These are phyloP conservation scores for Lactifluus piperatus DNA, from an alignment of 768 basidiomycete species.

Conservation along the genomic window DNA sequence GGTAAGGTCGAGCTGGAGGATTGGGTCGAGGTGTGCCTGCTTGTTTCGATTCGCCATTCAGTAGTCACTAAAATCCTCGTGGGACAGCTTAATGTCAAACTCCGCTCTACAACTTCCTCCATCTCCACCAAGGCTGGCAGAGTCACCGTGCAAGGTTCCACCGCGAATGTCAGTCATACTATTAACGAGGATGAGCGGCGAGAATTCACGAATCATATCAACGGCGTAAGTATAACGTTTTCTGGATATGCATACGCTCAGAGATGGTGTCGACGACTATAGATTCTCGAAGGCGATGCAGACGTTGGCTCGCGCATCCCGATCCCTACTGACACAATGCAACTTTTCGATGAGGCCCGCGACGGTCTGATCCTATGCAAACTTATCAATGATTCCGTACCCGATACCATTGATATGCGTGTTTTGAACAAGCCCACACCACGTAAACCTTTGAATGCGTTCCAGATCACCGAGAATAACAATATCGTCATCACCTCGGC, in stretches of 20 bases:
- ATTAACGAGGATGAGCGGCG: conserved; percentile 94
- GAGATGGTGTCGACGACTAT: conserved; percentile 12
- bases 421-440: conserved; percentile 85
- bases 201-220: conserved; percentile 99
- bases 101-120: conserved; percentile 41
- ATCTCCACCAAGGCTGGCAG: conserved; percentile 66
- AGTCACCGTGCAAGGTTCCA: conserved; percentile 90
- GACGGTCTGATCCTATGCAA: conserved; percentile 96
- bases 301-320: conserved; percentile 79
- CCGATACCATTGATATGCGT: conserved; percentile 97
- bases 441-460: conserved; percentile 86
- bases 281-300: conserved; percentile 88
- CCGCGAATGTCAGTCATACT: conserved; percentile 92
- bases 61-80: neutral
- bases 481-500: conserved; percentile 98
- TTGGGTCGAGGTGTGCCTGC: conserved; percentile 79
- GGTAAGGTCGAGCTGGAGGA: conserved; percentile 97
- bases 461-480: conserved; percentile 99
- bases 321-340: conserved; percentile 95
- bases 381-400: conserved; percentile 98
- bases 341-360: conserved; percentile 93
- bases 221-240: conserved; percentile 48
- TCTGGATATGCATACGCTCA: neutral
- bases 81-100: conserved; percentile 70
- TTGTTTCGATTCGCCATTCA: neutral